These are phyloP conservation scores for Terfezia boudieri DNA, from an alignment of 495 filamentous ascomycete genomes.

Conservation along the genomic window DNA sequence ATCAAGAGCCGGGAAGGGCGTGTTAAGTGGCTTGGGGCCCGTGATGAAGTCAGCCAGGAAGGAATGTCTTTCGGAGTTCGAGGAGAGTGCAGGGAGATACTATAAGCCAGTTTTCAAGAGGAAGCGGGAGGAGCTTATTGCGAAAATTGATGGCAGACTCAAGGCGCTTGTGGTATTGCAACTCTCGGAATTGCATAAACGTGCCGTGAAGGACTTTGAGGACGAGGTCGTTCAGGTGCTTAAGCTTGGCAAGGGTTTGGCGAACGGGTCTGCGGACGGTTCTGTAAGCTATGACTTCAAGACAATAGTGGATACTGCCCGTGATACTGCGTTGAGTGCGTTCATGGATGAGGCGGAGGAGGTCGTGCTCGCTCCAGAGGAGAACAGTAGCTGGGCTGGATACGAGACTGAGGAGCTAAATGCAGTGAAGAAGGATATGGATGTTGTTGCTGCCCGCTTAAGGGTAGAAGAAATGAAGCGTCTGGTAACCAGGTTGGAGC, in stretches of 20 bases:
- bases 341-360: constrained; percentile 59
- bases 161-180: constrained; percentile 77
- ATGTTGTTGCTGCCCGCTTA: constrained; percentile 59
- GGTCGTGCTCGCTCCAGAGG: constrained; percentile 43
- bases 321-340: constrained; percentile 43
- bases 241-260: constrained; percentile 30
- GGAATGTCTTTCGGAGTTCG: constrained; percentile 60
- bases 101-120: constrained; percentile 81
- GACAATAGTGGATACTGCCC: constrained; percentile 71
- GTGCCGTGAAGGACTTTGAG: constrained; percentile 65
- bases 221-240: constrained; percentile 43
- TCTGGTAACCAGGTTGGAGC: constrained; percentile 68
- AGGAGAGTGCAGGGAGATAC: constrained; percentile 74
- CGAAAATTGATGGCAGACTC: constrained; percentile 63
- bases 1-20: constrained; percentile 43
- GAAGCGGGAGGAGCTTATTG: constrained; percentile 65
- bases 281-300: constrained; percentile 80
- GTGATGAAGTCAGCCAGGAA: constrained; percentile 49
- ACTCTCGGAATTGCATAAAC: constrained; percentile 67
- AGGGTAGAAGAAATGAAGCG: constrained; percentile 90
- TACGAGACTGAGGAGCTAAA: constrained; percentile 37
- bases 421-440: constrained; percentile 55
- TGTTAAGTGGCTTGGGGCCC: constrained; percentile 54
- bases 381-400: constrained; percentile 17
- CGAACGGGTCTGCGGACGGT: constrained; percentile 79